phyloP scores from a whole-genome alignment of 2,329 filamentous ascomycete genomes.

The Geosmithia morbida region DNA sequence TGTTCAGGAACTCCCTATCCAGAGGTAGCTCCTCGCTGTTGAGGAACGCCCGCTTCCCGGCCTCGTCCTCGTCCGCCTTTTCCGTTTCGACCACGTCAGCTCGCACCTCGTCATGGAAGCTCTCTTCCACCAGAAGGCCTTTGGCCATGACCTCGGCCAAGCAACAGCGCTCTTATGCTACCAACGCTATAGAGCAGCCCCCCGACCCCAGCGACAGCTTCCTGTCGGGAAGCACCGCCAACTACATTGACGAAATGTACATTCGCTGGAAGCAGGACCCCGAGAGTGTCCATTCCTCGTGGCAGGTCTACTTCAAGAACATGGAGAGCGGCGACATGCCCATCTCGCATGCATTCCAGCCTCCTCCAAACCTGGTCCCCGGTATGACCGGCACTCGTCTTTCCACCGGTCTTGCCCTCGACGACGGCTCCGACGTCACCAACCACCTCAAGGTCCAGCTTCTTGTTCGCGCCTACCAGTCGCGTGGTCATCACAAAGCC shows the following conservation, averaged over 20 bases:
- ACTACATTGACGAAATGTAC: constrained; percentile 99
- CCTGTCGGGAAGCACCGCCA: constrained; percentile 89
- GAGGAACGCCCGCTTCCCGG: constrained; percentile 33
- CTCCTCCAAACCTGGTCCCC: constrained; percentile 83
- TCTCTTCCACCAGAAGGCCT: constrained; percentile 30
- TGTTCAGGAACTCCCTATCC: constrained; percentile 58
- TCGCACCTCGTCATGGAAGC: constrained; percentile 25
- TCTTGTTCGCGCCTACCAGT: constrained; percentile 92
- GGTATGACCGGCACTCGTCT: constrained; percentile 62
- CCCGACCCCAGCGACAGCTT: constrained; percentile 89
- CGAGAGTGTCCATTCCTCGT: constrained; percentile 88
- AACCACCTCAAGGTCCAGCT: constrained; percentile 98
- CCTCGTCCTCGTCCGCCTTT: constrained; percentile 18
- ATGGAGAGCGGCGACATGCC: constrained; percentile 98
- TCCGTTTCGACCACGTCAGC: constrained; percentile 25
- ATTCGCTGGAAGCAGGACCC: constrained; percentile 93
- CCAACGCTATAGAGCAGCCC: constrained; percentile 33
- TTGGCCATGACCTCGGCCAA: constrained; percentile 26
- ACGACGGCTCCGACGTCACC: constrained; percentile 68
- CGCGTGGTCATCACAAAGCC: constrained; percentile 94
- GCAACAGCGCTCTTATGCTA: constrained; percentile 35
- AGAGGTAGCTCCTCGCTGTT: constrained; percentile 52
- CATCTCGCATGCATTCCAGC: constrained; percentile 91
- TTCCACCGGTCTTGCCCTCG: constrained; percentile 52
- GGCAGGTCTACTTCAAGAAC: constrained; percentile 99